These are phyloP conservation scores for Dendrobium officinale DNA, from an alignment of 106 monocot species.

Conservation along the genomic window DNA sequence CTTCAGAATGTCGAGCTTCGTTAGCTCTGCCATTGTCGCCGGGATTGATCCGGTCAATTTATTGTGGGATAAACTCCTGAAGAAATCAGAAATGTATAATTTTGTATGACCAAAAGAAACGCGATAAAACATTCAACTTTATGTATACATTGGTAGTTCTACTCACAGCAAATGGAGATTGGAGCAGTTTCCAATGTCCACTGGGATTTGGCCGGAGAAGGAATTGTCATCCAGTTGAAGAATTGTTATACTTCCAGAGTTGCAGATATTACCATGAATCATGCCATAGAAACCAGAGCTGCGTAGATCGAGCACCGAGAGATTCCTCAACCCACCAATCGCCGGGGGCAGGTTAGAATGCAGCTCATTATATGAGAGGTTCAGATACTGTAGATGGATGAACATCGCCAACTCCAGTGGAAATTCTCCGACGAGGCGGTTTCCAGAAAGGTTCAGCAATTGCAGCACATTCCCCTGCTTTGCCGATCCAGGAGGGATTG, in stretches of 20 bases:
- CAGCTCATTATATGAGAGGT: conserved; percentile 62
- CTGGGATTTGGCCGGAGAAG: conserved; percentile 11
- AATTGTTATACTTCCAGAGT: conserved; percentile 11
- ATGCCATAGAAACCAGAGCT: conserved; percentile 30
- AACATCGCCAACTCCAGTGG: conserved; percentile 55
- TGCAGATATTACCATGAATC: conserved; percentile 15
- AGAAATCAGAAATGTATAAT: background rate
- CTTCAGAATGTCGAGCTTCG: conserved; percentile 75
- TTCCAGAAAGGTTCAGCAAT: conserved; percentile 55
- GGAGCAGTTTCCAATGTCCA: conserved; percentile 20
- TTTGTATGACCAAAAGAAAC: background rate
- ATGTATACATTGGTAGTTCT: background rate
- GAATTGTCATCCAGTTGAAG: conserved; percentile 21
- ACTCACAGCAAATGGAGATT: conserved; percentile 27
- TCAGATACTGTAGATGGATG: conserved; percentile 52
- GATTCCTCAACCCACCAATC: conserved; percentile 12
- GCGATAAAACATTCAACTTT: background rate
- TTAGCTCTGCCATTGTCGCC: conserved; percentile 22
- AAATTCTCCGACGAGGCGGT: conserved; percentile 43
- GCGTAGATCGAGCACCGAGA: conserved; percentile 56
- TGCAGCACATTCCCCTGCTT: conserved; percentile 39
- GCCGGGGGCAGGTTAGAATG: conserved; percentile 11
- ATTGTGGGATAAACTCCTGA: conserved; percentile 28
- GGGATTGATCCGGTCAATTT: conserved; percentile 18
- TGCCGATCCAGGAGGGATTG: conserved; percentile 46